Base-by-base conservation (phyloP, 2,329 filamentous ascomycete species). In the Apiospora saccharicola region DNA sequence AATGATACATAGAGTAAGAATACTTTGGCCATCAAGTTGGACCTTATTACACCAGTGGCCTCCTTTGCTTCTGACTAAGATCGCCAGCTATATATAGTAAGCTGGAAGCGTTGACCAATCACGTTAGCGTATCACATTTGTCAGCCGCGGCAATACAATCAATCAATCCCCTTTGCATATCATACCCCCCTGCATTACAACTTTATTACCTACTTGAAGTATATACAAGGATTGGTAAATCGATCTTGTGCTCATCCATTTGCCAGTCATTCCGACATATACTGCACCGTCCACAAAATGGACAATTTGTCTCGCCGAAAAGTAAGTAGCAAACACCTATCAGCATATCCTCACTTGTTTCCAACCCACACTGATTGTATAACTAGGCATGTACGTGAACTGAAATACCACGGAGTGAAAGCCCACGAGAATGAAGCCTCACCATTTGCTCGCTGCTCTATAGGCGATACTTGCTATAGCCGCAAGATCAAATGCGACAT, bases 401-500 rank as follows among this genome's bases (percentile, higher is more conserved):
- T 24, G 16, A 37, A 14, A 41, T 16, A 41, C 5, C 5, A 6
- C 6, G 1, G 19, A 19, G 10, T 10, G 34, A 4, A 1, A 14
- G 14, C 4, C 19, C 6, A 41, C 3, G 6, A 14, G 34, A 64
- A 13, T 3, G 19, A 41, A 64, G 19, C 22, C 67, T 68, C 14
- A 68, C 19, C n/a, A n/a, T 49, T 49, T 3, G 22, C 67, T 73
- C 70, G 72, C 67, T 30, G 26, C 26, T 30, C 26, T 47, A 12
- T 44, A 74, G 75, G 83, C 82, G 84, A 86, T 74, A 78, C 85
- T 51, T 86, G 84, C 77, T 85, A 83, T 69, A 81, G 76, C 16
- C 86, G 85, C 76, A 86, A 86, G 79, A 85, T 86, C 67, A 85
- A 84, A 74, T 86, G 84, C 68, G 84, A 86, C 74, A 83, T 83